Percentiles rank a stretch among this genome's conserved stretches.
Evolutionary conservation across 768 basidiomycete genomes (phyloP).

Genomic region (Kwoniella sp.): DNA sequence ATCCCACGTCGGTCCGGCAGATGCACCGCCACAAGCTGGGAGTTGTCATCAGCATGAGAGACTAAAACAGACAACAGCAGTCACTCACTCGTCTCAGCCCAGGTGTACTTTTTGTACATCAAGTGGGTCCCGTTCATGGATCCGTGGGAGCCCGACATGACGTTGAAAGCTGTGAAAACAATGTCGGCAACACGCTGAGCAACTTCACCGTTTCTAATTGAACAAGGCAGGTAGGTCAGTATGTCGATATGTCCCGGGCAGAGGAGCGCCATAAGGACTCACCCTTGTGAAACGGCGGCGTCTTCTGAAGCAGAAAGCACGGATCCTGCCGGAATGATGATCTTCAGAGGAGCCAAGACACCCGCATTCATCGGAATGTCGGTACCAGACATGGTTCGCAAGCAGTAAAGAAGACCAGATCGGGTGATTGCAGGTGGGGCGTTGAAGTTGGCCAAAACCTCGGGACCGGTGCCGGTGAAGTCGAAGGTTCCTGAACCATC

Average conservation of each 20-base stretch:
- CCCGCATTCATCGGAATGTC: constrained; percentile 51
- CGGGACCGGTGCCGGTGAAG: constrained; percentile 61
- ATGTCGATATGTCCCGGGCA: too few relatives aligned
- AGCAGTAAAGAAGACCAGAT: constrained; percentile 50
- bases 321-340: constrained; percentile 75
- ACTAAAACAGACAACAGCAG: constrained; percentile 43
- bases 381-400: constrained; percentile 40
- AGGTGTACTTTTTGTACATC: constrained; percentile 69
- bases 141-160: constrained; percentile 33
- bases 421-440: constrained; percentile 44
- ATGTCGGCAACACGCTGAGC: constrained; percentile 92
- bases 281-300: constrained; percentile 68
- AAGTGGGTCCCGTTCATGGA: constrained; percentile 28
- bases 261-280: too few relatives aligned
- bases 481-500: constrained; percentile 81
- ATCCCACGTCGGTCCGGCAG: constrained; percentile 49
- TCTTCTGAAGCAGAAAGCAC: constrained; percentile 78
- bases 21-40: constrained; percentile 60
- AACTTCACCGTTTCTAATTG: constrained; percentile 58
- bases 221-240: too few relatives aligned
- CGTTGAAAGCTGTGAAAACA: constrained; percentile 83
- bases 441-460: constrained; percentile 46
- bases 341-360: constrained; percentile 56
- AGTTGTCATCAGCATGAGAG: constrained; percentile 68
- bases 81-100: constrained; percentile 77